These are phyloP conservation scores for Sphagnum contortum DNA, from an alignment of 225 moss, liverwort and hornwort genomes.

Conservation along the genomic window DNA sequence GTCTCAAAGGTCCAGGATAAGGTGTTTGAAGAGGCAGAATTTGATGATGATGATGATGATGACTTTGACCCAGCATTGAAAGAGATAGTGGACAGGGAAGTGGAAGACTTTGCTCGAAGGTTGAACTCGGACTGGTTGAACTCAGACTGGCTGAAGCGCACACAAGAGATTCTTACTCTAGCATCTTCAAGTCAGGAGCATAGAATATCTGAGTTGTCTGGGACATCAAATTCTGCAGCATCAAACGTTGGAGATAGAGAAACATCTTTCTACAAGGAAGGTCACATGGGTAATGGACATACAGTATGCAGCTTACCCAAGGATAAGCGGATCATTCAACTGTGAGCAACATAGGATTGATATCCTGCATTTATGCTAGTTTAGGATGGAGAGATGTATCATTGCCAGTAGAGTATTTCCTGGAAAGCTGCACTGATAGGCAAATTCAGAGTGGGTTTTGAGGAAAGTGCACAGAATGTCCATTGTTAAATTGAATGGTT, in stretches of 20 bases:
- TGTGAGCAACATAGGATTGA: conserved; percentile 17
- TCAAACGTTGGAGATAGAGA: conserved; percentile 6
- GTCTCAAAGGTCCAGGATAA: conserved; percentile 20
- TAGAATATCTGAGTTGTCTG: conserved; percentile 9
- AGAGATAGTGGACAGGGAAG: conserved; percentile 80
- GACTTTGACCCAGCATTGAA: conserved; percentile 83
- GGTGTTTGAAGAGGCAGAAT: conserved; percentile 48
- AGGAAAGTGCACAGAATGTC: too few relatives aligned
- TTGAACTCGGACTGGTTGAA: conserved; percentile 88
- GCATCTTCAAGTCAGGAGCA: conserved; percentile 62
- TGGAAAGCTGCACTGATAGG: background rate
- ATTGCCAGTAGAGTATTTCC: conserved; percentile 10
- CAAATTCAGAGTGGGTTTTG: too few relatives aligned
- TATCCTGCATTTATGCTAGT: conserved; percentile 17
- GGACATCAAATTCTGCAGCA: conserved; percentile 7
- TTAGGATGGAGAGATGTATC: conserved; percentile 16
- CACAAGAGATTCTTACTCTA: conserved; percentile 73
- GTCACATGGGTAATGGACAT: conserved; percentile 15
- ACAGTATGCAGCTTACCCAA: conserved; percentile 17
- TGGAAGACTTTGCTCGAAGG: conserved; percentile 83
- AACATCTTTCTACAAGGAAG: background rate
- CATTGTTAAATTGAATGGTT: too few relatives aligned
- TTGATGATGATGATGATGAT: conserved; percentile 47
- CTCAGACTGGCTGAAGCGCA: conserved; percentile 78
- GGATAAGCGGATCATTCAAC: conserved; percentile 21